Percentiles rank a stretch among this genome's conserved stretches.
phyloP scores from a whole-genome alignment of 129 eudicot genomes.

The Escallonia herrerae region DNA sequence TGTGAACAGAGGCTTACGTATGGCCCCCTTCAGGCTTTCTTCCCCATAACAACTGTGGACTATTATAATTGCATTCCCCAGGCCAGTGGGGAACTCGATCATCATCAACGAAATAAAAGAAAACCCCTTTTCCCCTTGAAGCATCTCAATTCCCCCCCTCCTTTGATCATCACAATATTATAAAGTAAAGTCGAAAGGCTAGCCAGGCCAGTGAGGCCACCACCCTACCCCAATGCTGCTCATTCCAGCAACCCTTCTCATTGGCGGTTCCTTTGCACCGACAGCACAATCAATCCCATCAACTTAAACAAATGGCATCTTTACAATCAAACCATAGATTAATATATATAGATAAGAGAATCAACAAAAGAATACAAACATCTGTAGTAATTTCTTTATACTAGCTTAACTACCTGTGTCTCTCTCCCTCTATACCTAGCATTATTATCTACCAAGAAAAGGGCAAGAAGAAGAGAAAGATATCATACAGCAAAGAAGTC shows the following conservation, averaged over 20 bases:
- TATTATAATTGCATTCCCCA: too few species aligned
- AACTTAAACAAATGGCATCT: neutral
- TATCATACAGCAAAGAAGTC: slow-evolving; percentile 2
- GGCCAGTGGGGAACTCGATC: too few species aligned
- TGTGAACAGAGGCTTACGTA: too few species aligned
- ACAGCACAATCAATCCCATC: neutral
- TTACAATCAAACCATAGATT: neutral
- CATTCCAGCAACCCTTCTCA: neutral
- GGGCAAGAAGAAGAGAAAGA: neutral
- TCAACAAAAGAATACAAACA: neutral
- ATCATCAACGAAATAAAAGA: too few species aligned
- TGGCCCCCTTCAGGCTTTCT: too few species aligned
- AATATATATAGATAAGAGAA: neutral
- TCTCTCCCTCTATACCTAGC: too few species aligned
- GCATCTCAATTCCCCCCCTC: too few species aligned
- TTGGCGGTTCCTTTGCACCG: neutral
- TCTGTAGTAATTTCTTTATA: neutral
- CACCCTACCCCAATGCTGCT: neutral
- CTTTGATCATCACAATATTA: too few species aligned
- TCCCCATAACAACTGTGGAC: too few species aligned
- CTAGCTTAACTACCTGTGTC: neutral
- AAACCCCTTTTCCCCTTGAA: too few species aligned
- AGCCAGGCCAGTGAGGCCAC: neutral
- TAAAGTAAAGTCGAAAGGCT: neutral
- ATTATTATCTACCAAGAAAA: neutral